Evolutionary conservation across 2,329 filamentous ascomycete species (phyloP).

Genomic region (Rutstroemia sp.): DNA sequence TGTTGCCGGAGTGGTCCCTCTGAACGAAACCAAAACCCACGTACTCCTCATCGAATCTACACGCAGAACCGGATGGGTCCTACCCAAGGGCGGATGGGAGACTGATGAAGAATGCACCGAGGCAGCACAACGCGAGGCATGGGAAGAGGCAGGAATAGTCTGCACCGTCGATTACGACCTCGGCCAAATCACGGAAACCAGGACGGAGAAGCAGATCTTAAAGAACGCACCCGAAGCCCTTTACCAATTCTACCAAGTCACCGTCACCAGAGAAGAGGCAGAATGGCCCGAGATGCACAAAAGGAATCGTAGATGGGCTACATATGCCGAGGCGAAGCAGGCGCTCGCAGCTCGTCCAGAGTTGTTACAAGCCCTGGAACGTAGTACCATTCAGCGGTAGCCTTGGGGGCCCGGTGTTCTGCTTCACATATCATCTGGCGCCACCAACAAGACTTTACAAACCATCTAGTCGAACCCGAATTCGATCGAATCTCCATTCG

Average conservation of each 20-base stretch:
- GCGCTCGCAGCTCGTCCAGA: slow-evolving; percentile 74
- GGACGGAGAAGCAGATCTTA: slow-evolving; percentile 67
- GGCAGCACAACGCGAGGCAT: slow-evolving; percentile 84
- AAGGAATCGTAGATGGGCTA: slow-evolving; percentile 84
- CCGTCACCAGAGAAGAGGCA: slow-evolving; percentile 75
- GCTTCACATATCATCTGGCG: slow-evolving; percentile 12
- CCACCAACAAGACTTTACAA: slow-evolving; percentile 1
- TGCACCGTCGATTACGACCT: slow-evolving; percentile 80
- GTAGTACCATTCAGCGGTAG: slow-evolving; percentile 41
- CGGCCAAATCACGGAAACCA: slow-evolving; percentile 77
- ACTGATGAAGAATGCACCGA: slow-evolving; percentile 82
- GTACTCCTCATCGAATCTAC: slow-evolving; percentile 93
- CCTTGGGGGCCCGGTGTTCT: slow-evolving; percentile 32
- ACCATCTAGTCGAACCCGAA: neutral
- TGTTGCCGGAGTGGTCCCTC: slow-evolving; percentile 87
- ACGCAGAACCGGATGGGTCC: slow-evolving; percentile 85
- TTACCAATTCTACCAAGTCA: slow-evolving; percentile 81
- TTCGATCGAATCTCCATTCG: neutral
- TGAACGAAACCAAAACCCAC: slow-evolving; percentile 77
- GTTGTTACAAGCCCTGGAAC: slow-evolving; percentile 77
- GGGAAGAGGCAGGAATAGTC: slow-evolving; percentile 94
- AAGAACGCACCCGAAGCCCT: slow-evolving; percentile 54
- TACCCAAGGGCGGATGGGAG: slow-evolving; percentile 98
- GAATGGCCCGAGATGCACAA: slow-evolving; percentile 95
- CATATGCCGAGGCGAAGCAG: slow-evolving; percentile 72